Evolutionary conservation across 2,329 filamentous ascomycete species (phyloP), one percentile per base, ranked within the genome.

Genomic region (Aureobasidium subglaciale): DNA sequence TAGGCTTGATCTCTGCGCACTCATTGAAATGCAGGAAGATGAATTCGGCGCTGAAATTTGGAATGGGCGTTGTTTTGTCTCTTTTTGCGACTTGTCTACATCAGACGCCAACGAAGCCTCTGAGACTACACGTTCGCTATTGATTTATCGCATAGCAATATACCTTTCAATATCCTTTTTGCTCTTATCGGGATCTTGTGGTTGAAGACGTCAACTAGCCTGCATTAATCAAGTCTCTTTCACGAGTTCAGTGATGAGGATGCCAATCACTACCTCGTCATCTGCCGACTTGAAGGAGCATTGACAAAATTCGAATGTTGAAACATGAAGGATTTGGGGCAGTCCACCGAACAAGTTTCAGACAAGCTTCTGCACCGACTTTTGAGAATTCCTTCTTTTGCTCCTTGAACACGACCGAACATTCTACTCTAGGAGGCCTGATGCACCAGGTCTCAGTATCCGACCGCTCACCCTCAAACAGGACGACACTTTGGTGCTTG

Each of bases 381-480:
- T 22, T 16, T 4, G 11, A n/a, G 27, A 15, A 18, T 32, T 32
- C 18, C 16, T 32, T 32, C 42, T 22, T 45, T 9, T 10, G 5
- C 27, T 45, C 42, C 42, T 8, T 32, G 10, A 30, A 5, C 20
- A n/a, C 13, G 30, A 45, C 18, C 24, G 45, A n/a, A 37, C 16
- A 15, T 37, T 20, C 30, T 45, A 16, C 13, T 45, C n/a, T 15
- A 20, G 42, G 27, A 45, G 10, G 42, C 29, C 46, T 50, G 46
- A 50, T 38, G 38, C 46, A 50, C 18, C 4, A 20, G 22, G 45
- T 50, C 24, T 50, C 34, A 50, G 46, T 50, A 4, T 29, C 32
- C 38, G 46, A 38, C 46, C 34, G 32, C 46, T 37, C 34, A 27
- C 34, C 20, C 46, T 37, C 34, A 27, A n/a, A 37, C 5, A 9